These are phyloP conservation scores for Amphibolis antarctica DNA, from an alignment of 106 monocot genomes.

Conservation along the genomic window DNA sequence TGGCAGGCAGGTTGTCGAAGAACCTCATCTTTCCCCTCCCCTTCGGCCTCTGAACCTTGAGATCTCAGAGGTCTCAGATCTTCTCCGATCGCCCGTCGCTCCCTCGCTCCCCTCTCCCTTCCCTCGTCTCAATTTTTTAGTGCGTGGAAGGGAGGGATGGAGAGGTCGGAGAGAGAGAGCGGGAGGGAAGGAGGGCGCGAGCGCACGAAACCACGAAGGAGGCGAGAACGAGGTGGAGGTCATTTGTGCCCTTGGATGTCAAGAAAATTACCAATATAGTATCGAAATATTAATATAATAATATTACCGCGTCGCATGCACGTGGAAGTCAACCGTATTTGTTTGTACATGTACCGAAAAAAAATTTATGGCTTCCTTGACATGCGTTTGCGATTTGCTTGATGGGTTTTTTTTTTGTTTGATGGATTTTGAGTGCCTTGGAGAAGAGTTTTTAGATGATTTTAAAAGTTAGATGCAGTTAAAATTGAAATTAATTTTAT, in stretches of 20 bases:
- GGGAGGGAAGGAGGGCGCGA: neutral
- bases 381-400: too few species aligned
- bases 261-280: neutral
- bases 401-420: too few species aligned
- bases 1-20: conserved; percentile 35
- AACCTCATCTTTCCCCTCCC: conserved; percentile 8
- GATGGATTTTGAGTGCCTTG: too few species aligned
- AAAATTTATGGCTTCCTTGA: too few species aligned
- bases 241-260: neutral
- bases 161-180: conserved; percentile 5
- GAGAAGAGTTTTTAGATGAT: too few species aligned
- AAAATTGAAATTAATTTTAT: too few species aligned
- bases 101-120: neutral
- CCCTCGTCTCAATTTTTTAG: neutral
- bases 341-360: too few species aligned
- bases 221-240: neutral
- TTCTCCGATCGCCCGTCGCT: neutral
- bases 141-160: neutral
- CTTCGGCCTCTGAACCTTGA: neutral
- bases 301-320: too few species aligned
- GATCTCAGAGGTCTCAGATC: neutral
- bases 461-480: too few species aligned
- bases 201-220: too few species aligned
- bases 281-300: too few species aligned
- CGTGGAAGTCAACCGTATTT: too few species aligned